Evolutionary conservation across 1,284 basidiomycete genomes (phyloP).

Genomic region (Cerioporus squamosus): DNA sequence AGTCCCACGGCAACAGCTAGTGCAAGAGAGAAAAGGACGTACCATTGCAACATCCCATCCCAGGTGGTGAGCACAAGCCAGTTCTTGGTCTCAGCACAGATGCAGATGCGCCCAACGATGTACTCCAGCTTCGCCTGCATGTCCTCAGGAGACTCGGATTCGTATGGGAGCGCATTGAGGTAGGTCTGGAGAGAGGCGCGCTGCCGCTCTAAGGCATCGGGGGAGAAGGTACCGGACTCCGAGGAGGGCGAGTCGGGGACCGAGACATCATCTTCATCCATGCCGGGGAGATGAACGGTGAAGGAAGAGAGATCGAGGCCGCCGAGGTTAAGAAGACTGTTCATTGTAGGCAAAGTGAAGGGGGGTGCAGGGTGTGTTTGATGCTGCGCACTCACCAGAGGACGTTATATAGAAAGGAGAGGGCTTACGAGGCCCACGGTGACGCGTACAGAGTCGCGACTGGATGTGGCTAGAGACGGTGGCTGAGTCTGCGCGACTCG

Average conservation of each 20-base stretch:
- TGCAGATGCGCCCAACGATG: constrained; percentile 74
- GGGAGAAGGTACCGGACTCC: constrained; percentile 34
- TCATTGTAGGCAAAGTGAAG: constrained; percentile 11
- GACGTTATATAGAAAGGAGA: constrained; percentile 11
- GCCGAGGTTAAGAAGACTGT: constrained; percentile 4
- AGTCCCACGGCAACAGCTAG: constrained; percentile 14
- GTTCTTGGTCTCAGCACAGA: constrained; percentile 79
- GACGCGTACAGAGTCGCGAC: constrained; percentile 23
- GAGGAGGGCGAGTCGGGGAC: constrained; percentile 46
- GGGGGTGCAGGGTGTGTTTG: constrained; percentile 3
- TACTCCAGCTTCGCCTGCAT: constrained; percentile 78
- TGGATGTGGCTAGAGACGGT: constrained; percentile 5
- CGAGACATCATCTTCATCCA: constrained; percentile 60
- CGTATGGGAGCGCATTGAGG: constrained; percentile 75
- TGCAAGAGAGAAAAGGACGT: constrained; percentile 35
- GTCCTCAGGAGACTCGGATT: constrained; percentile 74
- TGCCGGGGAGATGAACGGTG: constrained; percentile 25
- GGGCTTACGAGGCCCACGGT: constrained; percentile 27
- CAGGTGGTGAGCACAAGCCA: constrained; percentile 74
- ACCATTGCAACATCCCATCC: constrained; percentile 79
- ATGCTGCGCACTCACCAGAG: constrained; percentile 3
- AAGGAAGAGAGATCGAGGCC: constrained; percentile 11
- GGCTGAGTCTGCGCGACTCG: constrained; percentile 15
- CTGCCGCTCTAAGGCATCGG: constrained; percentile 53
- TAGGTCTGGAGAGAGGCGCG: constrained; percentile 62